These are phyloP conservation scores for Dactylellina leptospora DNA, from an alignment of 2,329 filamentous ascomycete species.

Conservation along the genomic window DNA sequence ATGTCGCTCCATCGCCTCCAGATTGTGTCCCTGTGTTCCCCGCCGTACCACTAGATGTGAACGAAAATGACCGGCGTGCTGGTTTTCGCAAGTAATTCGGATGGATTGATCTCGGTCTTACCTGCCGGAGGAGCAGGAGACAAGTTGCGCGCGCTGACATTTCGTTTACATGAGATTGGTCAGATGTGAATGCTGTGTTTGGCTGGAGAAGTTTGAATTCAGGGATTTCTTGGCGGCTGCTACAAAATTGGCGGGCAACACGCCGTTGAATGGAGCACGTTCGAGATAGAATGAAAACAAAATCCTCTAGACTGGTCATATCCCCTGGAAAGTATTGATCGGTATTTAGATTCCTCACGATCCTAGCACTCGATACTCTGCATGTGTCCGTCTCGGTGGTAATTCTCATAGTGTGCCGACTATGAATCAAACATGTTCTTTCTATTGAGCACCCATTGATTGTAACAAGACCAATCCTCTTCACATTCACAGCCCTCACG, in stretches of 20 bases:
- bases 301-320: too few relatives aligned
- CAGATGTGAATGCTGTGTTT: not conserved
- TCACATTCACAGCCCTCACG: constrained; percentile 3
- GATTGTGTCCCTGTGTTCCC: constrained; percentile 29
- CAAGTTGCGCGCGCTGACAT: constrained; percentile 46
- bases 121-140: constrained; percentile 38
- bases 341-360: too few relatives aligned
- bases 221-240: too few relatives aligned
- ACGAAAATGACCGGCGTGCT: constrained; percentile 37
- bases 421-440: too few relatives aligned
- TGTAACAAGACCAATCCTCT: constrained; percentile 12
- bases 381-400: too few relatives aligned
- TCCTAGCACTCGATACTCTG: too few relatives aligned
- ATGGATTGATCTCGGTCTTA: constrained; percentile 29
- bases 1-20: constrained; percentile 33
- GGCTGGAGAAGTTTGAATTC: constrained; percentile 4
- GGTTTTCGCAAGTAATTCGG: constrained; percentile 10
- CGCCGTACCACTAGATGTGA: constrained; percentile 24
- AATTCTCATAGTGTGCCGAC: too few relatives aligned
- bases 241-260: too few relatives aligned
- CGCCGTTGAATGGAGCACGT: too few relatives aligned
- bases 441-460: not conserved
- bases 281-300: too few relatives aligned
- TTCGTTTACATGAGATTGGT: not conserved
- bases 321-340: too few relatives aligned